Evolutionary conservation across 2,329 filamentous ascomycete species (phyloP), one percentile per base, ranked within the genome.

Genomic region (Fusarium ambrosium): DNA sequence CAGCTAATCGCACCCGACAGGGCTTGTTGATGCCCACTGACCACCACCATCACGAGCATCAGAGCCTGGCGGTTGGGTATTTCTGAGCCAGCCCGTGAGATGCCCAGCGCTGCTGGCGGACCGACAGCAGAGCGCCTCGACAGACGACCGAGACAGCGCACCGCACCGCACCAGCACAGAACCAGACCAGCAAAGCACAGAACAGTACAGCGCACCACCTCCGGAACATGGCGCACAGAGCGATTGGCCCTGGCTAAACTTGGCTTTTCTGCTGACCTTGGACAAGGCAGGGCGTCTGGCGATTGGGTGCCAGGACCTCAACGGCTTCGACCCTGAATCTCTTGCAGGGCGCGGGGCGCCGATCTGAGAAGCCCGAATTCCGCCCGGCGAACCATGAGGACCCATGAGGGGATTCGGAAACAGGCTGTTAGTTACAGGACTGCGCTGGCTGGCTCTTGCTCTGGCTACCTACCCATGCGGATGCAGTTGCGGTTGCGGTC

Each of bases 11-110:
- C 65, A 79, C 75, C 78, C 74, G 73, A 79, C 73, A 72, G 73
- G 73, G 73, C 76, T 71, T 64, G 62, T 79, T 79, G 77, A 79
- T 79, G 77, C 77, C 77, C 77, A 79, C 77, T 67, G 71, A 70
- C 73, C 70, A 77, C 77, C 72, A 64, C 56, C 74, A 77, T 71
- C 68, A 72, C 61, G 69, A 67, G 37, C 66, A 64, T 60, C 61
- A 55, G 69, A 65, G 64, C 70, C 70, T 73, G 67, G 71, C 64
- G 63, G 63, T 68, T 70, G 70, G 67, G 64, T 64, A 58, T 51
- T 32, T 61, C 72, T 55, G 65, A 45, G 20, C 20, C 20, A 34
- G 62, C 27, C 51, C 34, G 36, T 34, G n/a, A 37, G 14, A 58
- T 37, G 51, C 39, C 62, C 36, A 69, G 53, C 32, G 32, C 32